Percentiles rank a stretch among this genome's conserved stretches.
Evolutionary conservation across 139 green algal species (phyloP).

Genomic region (Astrephomene gubernaculifera): DNA sequence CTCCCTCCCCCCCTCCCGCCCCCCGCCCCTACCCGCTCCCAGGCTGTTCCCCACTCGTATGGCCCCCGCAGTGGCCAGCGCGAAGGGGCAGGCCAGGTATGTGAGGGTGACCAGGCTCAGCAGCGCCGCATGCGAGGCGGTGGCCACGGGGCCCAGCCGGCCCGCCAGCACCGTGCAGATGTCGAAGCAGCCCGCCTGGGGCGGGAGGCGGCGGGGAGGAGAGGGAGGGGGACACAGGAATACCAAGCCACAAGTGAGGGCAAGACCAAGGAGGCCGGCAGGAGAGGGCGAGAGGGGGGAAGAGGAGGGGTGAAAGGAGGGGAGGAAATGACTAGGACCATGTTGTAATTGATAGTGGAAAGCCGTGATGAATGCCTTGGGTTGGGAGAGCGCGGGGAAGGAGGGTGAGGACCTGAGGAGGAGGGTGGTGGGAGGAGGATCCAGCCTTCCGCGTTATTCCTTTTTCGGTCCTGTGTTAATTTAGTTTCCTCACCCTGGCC

Average conservation of each 20-base stretch:
- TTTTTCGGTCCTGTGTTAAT: too few species aligned
- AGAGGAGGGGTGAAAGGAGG: neutral
- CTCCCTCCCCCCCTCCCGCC: neutral
- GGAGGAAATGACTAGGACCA: too few species aligned
- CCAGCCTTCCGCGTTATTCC: too few species aligned
- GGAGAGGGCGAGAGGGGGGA: too few species aligned
- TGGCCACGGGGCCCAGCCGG: conserved; percentile 42
- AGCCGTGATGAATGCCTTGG: too few species aligned
- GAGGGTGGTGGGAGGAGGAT: too few species aligned
- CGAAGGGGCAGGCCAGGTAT: conserved; percentile 49
- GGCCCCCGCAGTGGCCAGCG: conserved; percentile 47
- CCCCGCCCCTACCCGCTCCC: conserved; percentile 10
- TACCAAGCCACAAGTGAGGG: too few species aligned
- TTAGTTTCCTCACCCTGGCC: neutral
- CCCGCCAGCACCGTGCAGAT: conserved; percentile 53
- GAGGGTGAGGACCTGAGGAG: too few species aligned
- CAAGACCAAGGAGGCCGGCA: too few species aligned
- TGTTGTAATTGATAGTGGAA: too few species aligned
- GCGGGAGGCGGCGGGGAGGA: neutral
- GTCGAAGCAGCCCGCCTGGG: conserved; percentile 52
- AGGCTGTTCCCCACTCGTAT: conserved; percentile 59
- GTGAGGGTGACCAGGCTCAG: conserved; percentile 42
- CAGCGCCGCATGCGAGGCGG: conserved; percentile 52
- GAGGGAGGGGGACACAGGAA: too few species aligned
- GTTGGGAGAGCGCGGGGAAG: too few species aligned